Base-by-base conservation (phyloP, 108 stramenopile genomes). In the Schizochytrium sp. region DNA sequence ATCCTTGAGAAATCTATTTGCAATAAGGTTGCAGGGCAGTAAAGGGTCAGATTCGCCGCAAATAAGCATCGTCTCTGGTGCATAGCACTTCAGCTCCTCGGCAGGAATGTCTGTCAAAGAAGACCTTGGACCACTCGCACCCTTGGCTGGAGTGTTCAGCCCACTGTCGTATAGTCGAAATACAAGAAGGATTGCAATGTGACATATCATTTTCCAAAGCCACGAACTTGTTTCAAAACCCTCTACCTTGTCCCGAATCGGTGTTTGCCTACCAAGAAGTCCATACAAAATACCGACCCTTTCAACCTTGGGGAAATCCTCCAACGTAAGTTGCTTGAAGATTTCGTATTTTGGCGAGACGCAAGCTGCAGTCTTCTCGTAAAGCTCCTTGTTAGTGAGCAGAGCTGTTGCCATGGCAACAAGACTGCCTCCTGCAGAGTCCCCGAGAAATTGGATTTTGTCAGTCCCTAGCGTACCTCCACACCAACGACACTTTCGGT, bases 351-450 rank as follows among this genome's bases (percentile, higher is more conserved):
- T n/a, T 2, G 10, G 17, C 13, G 50, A 49, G 40, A 13, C 76
- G 47, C 47, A 55, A n/a, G 50, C 50, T 5, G 55, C 76, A 10
- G 76, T 50, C 1, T 55, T 13, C 5, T 2, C 12, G 76, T 55
- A 83, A n/a, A 83, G 3, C 5, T 83, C 47, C 28, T 83, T 40
- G 53, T 83, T 83, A 42, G 38, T 55, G 15, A 83, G 53, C 15
- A 83, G 76, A 8, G 76, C 76, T n/a, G 76, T 83, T 8, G 76
- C 76, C 76, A 83, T 83, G 17, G 76, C 76, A 38, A 83, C 76
- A 5, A 83, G 53, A 28, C 76, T 83, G 47, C 76, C 76, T 1
- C 76, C 76, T 10, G 76, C 76, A 46, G 76, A 83, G 76, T 83
- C 76, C 55, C 76, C 76, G n/a, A 83, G 13, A 5, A 83, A 53